Percentiles rank a stretch among this genome's conserved stretches.
Evolutionary conservation across 192 early-diverging fungal species (phyloP).

Genomic region (Coemansia sp.): DNA sequence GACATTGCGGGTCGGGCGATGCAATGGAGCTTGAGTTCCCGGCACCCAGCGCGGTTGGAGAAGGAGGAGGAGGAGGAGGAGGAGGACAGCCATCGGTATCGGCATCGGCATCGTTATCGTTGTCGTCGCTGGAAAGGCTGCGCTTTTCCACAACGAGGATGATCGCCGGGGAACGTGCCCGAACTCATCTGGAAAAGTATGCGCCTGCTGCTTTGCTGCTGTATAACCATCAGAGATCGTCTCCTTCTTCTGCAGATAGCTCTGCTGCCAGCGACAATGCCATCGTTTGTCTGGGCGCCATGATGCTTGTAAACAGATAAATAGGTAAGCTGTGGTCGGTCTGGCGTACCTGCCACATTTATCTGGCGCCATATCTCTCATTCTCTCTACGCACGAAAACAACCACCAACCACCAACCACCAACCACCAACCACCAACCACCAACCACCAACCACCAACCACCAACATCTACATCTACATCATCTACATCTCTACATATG

Average conservation of each 20-base stretch:
- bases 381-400: no score
- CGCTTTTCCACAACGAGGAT: conserved; percentile 29
- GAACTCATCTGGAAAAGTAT: conserved; percentile 19
- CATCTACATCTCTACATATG: neutral
- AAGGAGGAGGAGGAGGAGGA: no score
- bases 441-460: neutral
- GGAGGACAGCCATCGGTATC: neutral
- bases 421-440: no score
- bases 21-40: conserved; percentile 23
- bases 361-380: no score
- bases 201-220: conserved; percentile 17
- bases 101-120: neutral
- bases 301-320: conserved; percentile 1
- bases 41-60: neutral
- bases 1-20: conserved; percentile 32
- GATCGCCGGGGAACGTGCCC: conserved; percentile 26
- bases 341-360: no score
- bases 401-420: no score
- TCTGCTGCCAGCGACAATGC: neutral
- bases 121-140: neutral
- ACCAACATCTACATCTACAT: neutral
- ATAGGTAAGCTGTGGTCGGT: neutral
- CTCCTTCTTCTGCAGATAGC: neutral
- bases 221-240: neutral
- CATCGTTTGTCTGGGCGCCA: conserved; percentile 27